A percentile compares a stretch with the other conserved stretches of the same genome.
Evolutionary conservation across 345 rosid species (phyloP).

Genomic region (sweet orange (Citrus sinensis)): DVS_A1.0 CM039161.1:21463501-21464000

Average conservation of each 20-base stretch:
- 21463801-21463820: slow-evolving; percentile 47
- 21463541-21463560: slow-evolving; percentile 55
- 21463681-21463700: slow-evolving; percentile 44
- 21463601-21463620: slow-evolving; percentile 44
- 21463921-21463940: too few species aligned
- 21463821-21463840: slow-evolving; percentile 44
- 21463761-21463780: slow-evolving; percentile 46
- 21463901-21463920: too few species aligned
- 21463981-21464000: too few species aligned
- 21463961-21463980: too few species aligned
- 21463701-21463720: slow-evolving; percentile 37
- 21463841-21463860: slow-evolving; percentile 14
- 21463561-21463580: slow-evolving; percentile 22
- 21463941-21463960: too few species aligned
- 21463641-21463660: slow-evolving; percentile 36
- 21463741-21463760: slow-evolving; percentile 52
- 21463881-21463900: neutral
- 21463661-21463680: slow-evolving; percentile 45
- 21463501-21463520: slow-evolving; percentile 24
- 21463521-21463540: slow-evolving; percentile 48
- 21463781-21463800: slow-evolving; percentile 29
- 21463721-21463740: slow-evolving; percentile 49
- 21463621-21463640: slow-evolving; percentile 50
- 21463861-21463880: neutral
- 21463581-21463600: slow-evolving; percentile 35